phyloP scores from a whole-genome alignment of 768 basidiomycete genomes.

The Termitomyces heimii region DNA sequence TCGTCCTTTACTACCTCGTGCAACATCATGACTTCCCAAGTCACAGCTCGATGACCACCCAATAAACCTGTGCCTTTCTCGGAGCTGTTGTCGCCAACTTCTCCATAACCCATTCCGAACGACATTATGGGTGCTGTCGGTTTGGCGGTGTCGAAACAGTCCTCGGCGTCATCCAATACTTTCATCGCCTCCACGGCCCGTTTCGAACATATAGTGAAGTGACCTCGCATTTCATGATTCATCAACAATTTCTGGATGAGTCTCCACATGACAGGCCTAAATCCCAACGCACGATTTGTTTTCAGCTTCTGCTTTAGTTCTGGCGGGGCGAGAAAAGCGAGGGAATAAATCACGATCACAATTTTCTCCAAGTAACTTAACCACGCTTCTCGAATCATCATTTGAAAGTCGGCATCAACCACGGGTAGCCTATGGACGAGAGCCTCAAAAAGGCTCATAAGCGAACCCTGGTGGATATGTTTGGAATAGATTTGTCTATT shows the following conservation, averaged over 20 bases:
- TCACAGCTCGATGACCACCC: constrained; percentile 63
- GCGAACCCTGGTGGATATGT: constrained; percentile 48
- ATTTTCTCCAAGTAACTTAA: constrained; percentile 75
- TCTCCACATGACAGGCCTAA: constrained; percentile 64
- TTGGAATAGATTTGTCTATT: constrained; percentile 72
- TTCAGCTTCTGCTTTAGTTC: constrained; percentile 69
- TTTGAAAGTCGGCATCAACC: constrained; percentile 65
- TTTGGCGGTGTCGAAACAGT: constrained; percentile 66
- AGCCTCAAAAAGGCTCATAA: constrained; percentile 60
- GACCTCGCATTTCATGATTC: constrained; percentile 45
- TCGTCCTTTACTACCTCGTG: constrained; percentile 58
- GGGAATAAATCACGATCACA: constrained; percentile 78
- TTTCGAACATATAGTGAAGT: constrained; percentile 50
- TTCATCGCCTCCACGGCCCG: constrained; percentile 76
- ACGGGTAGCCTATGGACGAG: constrained; percentile 85
- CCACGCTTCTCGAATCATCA: constrained; percentile 61
- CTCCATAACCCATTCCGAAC: constrained; percentile 85
- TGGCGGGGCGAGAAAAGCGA: constrained; percentile 79
- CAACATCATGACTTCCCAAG: constrained; percentile 68
- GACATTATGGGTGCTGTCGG: constrained; percentile 54
- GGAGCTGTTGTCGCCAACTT: constrained; percentile 54
- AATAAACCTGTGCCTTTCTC: constrained; percentile 75
- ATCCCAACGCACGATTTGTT: constrained; percentile 57
- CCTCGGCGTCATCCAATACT: constrained; percentile 69
- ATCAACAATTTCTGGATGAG: constrained; percentile 61